Evolutionary conservation across 1,284 basidiomycete species (phyloP), one percentile per base, ranked within the genome.

Genomic region (Malassezia slooffiae): DNA sequence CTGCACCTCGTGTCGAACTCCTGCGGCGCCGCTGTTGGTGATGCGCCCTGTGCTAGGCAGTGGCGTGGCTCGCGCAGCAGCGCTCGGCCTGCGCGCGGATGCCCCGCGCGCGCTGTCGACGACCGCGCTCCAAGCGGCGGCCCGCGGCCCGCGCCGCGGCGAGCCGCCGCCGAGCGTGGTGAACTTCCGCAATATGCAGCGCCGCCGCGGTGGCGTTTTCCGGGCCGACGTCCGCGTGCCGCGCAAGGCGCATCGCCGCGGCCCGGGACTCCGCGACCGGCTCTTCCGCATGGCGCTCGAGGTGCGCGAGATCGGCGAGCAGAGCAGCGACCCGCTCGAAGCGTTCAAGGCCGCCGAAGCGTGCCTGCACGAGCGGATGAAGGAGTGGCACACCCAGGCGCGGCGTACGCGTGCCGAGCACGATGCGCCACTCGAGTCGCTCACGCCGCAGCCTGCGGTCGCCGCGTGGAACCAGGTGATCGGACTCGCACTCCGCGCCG

Each of bases 391-490:
- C 27, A 15, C 17, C 3, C 27, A 43, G n/a, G 28, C 33, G 4
- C 46, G 41, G 11, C 23, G 21, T 2, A 34, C 41, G 5, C 40
- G 41, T 31, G 15, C 30, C 2, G 20, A 37, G 19, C 24, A 20
- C 24, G 23, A 4, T 12, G 16, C 29, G 15, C 26, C 30, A 19
- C 20, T 12, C 22, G 35, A 32, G 20, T n/a, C 19, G 9, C 4
- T 33, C n/a, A 30, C 26, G 13, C 46, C 46, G 9, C 40, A 43
- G 32, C 30, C 23, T 22, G 40, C 41, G 12, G 46, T 34, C 5
- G 27, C 46, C 4, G 40, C 46, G 8, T 48, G 46, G 46, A 48
- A 48, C 24, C 46, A 48, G n/a, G 46, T 43, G 7, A 48, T 48
- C 13, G 10, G n/a, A 10, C 27, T 48, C 5, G 46, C 46, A 3